Evolutionary conservation across 2,329 filamentous ascomycete species (phyloP).

Genomic region (Conoideocrella luteorostrata): DNA sequence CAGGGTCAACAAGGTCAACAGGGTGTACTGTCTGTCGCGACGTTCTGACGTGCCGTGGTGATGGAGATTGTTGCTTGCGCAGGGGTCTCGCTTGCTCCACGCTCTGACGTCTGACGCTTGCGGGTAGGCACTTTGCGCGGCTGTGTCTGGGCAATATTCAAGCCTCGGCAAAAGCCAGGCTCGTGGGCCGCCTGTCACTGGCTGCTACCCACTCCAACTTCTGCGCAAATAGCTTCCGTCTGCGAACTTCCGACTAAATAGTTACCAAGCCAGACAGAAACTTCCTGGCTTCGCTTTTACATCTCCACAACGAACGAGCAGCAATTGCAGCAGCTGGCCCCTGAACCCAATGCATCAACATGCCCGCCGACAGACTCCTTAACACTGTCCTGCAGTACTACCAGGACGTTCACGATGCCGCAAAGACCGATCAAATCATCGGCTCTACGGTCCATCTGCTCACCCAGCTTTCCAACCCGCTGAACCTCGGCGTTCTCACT

Average conservation of each 20-base stretch:
- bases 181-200: too few relatives aligned
- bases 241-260: too few relatives aligned
- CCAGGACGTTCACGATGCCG: slow-evolving; percentile 45
- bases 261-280: too few relatives aligned
- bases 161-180: slow-evolving; percentile 23
- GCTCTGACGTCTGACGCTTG: too few relatives aligned
- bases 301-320: too few relatives aligned
- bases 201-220: too few relatives aligned
- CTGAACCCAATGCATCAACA: slow-evolving; percentile 23
- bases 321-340: not conserved
- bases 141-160: too few relatives aligned
- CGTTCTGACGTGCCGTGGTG: not conserved
- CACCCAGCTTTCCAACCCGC: slow-evolving; percentile 63
- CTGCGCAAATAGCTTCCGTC: too few relatives aligned
- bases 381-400: slow-evolving; percentile 58
- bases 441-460: slow-evolving; percentile 63
- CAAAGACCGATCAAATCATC: slow-evolving; percentile 50
- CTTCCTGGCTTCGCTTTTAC: too few relatives aligned
- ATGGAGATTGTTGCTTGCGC: too few relatives aligned
- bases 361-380: slow-evolving; percentile 62
- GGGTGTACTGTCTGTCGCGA: not conserved
- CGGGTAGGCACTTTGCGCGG: too few relatives aligned
- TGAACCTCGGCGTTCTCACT: slow-evolving; percentile 67
- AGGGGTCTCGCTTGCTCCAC: too few relatives aligned
- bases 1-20: not conserved